phyloP scores from a whole-genome alignment of 352 stramenopile genomes.

The Phytophthora tubulina region DNA sequence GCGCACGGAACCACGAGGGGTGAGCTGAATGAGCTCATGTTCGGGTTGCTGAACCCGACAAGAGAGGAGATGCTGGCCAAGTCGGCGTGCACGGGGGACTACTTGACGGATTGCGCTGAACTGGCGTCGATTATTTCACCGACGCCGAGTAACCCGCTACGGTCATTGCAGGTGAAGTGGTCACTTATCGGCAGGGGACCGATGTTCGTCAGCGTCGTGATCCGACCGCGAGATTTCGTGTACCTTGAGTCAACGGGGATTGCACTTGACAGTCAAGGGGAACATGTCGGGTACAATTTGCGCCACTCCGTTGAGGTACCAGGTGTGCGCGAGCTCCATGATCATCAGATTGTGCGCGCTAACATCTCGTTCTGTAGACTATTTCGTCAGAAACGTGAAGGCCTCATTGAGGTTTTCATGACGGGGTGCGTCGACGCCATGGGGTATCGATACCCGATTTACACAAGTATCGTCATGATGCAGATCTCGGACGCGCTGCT shows the following conservation, averaged over 20 bases:
- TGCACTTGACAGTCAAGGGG: constrained; percentile 41
- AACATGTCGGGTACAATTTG: constrained; percentile 51
- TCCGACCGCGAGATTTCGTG: constrained; percentile 52
- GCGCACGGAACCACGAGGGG: constrained; percentile 50
- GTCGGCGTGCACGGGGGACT: constrained; percentile 46
- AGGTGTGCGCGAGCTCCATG: constrained; percentile 42
- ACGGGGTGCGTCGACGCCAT: constrained; percentile 42
- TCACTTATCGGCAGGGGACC: constrained; percentile 37
- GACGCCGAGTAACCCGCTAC: constrained; percentile 39
- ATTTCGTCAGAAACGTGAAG: constrained; percentile 45
- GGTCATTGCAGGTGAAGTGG: constrained; percentile 52
- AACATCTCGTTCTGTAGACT: constrained; percentile 52
- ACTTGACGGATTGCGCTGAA: constrained; percentile 42
- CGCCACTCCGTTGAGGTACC: constrained; percentile 51
- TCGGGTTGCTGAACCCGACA: constrained; percentile 43
- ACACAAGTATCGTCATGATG: constrained; percentile 41
- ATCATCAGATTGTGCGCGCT: constrained; percentile 50
- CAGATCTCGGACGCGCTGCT: constrained; percentile 44
- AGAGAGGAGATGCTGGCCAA: constrained; percentile 46
- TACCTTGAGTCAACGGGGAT: constrained; percentile 63
- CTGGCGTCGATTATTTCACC: constrained; percentile 44
- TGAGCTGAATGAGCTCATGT: constrained; percentile 51
- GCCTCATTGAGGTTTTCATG: constrained; percentile 48
- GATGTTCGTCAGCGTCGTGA: constrained; percentile 42
- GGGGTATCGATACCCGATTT: constrained; percentile 39